phyloP scores from a whole-genome alignment of 805 yeast species.

The Jamesozyma hellenica region DNA sequence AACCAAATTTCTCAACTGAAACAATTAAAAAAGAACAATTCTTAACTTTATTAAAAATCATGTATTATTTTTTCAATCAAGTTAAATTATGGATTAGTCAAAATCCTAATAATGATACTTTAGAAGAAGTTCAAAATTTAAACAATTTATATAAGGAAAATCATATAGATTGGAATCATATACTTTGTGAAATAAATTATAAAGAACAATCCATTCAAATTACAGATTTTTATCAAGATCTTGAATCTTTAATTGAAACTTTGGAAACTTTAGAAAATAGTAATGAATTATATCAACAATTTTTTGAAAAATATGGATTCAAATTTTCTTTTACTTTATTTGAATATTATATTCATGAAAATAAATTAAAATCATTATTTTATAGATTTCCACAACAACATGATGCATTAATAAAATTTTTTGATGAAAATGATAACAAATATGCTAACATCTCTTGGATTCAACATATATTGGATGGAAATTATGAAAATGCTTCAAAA shows the following conservation, averaged over 20 bases:
- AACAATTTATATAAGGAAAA: constrained; percentile 25
- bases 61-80: constrained; percentile 34
- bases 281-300: constrained; percentile 38
- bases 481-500: constrained; percentile 42
- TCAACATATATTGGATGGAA: constrained; percentile 42
- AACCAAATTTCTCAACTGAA: constrained; percentile 2
- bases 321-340: constrained; percentile 59
- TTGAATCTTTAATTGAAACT: constrained; percentile 48
- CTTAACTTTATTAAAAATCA: constrained; percentile 32
- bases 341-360: constrained; percentile 43
- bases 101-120: constrained; percentile 13
- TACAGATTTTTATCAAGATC: constrained; percentile 58
- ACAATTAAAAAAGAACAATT: constrained; percentile 10
- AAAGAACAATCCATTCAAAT: constrained; percentile 47
- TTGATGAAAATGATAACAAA: constrained; percentile 34
- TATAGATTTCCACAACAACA: constrained; percentile 47
- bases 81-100: constrained; percentile 27
- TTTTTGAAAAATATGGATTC: constrained; percentile 54
- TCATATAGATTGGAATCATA: constrained; percentile 45
- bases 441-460: constrained; percentile 65
- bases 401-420: constrained; percentile 41
- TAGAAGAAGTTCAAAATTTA: constrained; percentile 16
- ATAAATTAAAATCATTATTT: constrained; percentile 45
- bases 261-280: constrained; percentile 32
- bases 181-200: constrained; percentile 41